Evolutionary conservation across 495 filamentous ascomycete genomes (phyloP).

Genomic region (Penicillium dipodomyicola): DNA sequence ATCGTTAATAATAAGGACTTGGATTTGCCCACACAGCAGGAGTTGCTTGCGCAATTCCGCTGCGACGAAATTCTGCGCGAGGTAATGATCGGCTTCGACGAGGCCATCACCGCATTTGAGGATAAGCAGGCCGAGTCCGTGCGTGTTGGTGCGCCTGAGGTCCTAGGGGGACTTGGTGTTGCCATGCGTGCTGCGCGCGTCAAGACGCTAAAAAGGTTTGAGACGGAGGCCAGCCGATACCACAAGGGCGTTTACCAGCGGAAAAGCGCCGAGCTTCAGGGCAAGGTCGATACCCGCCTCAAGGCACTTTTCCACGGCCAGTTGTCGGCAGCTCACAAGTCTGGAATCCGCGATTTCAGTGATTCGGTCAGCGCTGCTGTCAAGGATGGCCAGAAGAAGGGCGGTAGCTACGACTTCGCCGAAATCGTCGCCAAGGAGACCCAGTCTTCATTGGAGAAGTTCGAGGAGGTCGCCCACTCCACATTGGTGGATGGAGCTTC

Average conservation of each 20-base stretch:
- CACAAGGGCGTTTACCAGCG: conserved; percentile 90
- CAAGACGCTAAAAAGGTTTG: conserved; percentile 77
- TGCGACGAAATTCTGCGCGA: conserved; percentile 94
- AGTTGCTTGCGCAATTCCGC: conserved; percentile 92
- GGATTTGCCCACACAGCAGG: conserved; percentile 94
- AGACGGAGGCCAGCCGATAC: conserved; percentile 86
- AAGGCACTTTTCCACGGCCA: conserved; percentile 87
- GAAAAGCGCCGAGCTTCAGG: conserved; percentile 80
- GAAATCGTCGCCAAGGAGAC: conserved; percentile 87
- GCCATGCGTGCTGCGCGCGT: conserved; percentile 70
- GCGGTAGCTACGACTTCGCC: conserved; percentile 85
- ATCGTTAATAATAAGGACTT: conserved; percentile 98
- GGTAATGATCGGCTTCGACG: conserved; percentile 80
- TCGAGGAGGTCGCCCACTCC: conserved; percentile 71
- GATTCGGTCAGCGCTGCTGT: conserved; percentile 81
- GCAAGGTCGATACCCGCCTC: conserved; percentile 79
- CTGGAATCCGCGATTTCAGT: conserved; percentile 80
- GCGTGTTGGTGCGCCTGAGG: conserved; percentile 64
- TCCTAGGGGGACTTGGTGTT: conserved; percentile 73
- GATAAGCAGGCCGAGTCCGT: conserved; percentile 74
- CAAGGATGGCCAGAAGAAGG: conserved; percentile 87
- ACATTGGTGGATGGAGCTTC: conserved; percentile 71
- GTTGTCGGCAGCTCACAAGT: conserved; percentile 81
- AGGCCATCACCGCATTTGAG: conserved; percentile 77
- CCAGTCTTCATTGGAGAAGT: conserved; percentile 66